Base-by-base conservation (phyloP, 345 rosid genomes). In the Salix suchowensis region DNA sequence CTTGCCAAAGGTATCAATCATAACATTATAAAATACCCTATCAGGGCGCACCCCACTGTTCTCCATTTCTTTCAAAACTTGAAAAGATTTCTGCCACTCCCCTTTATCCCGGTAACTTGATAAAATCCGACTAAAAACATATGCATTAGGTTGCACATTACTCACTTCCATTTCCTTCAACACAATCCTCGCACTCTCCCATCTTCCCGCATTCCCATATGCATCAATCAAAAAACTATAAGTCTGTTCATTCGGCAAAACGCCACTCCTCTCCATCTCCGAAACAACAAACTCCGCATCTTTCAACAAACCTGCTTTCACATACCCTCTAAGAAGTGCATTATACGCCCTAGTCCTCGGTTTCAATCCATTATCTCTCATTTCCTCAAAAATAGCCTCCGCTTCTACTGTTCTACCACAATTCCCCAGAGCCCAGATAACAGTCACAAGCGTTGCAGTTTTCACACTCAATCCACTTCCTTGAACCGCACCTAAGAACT, bases 1-100 rank as follows among this genome's bases (percentile, higher is more conserved):
- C 86, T 93, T 95, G 2, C 99, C 99, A 71, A 96, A 93, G 62
- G 98, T 90, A 81, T 96, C 98, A 19, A 96, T 92, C 89, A 96
- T 90, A 61, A 96, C 98, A 76, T 96, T 96, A 75, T 93, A 96
- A 78, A 96, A 93, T 73, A 91, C 91, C 73, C 91, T 84, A 78
- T 96, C 98, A 0, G 99, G 98, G 37, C 78, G 82, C 55, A 96
- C 93, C 30, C 99, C 99, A 15, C 85, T 81, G 46, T 86, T 86
- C 82, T 90, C 89, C 99, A 96, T 96, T 81, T 96, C 99, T 83
- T 76, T 89, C 83, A 96, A 85, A 46, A 96, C 94, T 83, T 96
- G 96, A 84, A 96, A 96, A 1, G 97, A 82, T 84, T 85, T 92
- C 73, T 96, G 98, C 99, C 98, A 96, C 78, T 96, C 94, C 36